Conservation (phyloP, 768 basidiomycete genomes). For the Podaxis rugospora region DNA sequence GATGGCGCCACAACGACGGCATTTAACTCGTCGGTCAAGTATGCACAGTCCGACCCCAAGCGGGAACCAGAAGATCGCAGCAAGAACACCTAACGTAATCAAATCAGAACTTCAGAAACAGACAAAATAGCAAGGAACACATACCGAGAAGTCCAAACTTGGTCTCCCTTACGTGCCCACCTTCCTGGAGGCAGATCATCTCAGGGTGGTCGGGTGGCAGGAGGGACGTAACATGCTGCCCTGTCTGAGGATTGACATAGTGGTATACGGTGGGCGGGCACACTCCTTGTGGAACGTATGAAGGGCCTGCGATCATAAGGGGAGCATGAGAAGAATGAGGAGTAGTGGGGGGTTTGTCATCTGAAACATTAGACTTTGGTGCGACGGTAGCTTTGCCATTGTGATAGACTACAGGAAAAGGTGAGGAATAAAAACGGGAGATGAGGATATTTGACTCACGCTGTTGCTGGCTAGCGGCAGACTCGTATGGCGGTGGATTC, state of each 20-base stretch:
- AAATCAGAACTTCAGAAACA: slow-evolving; percentile 7
- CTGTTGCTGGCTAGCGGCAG: slow-evolving; percentile 2
- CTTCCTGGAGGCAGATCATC: slow-evolving; percentile 81
- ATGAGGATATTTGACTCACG: background rate
- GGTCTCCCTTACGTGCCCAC: slow-evolving; percentile 58
- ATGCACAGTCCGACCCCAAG: slow-evolving; percentile 75
- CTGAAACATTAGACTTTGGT: background rate
- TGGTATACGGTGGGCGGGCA: slow-evolving; percentile 55
- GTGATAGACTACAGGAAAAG: background rate
- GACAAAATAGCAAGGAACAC: slow-evolving; percentile 18
- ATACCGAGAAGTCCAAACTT: slow-evolving; percentile 69
- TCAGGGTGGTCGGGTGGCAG: slow-evolving; percentile 77
- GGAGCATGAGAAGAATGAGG: background rate
- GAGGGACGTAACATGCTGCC: slow-evolving; percentile 53
- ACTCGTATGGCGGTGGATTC: slow-evolving; percentile 16
- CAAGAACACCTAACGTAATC: slow-evolving; percentile 55
- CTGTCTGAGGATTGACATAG: slow-evolving; percentile 61
- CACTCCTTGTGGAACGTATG: slow-evolving; percentile 26
- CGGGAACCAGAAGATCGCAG: slow-evolving; percentile 85
- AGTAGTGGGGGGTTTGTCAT: background rate
- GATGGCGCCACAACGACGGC: slow-evolving; percentile 43
- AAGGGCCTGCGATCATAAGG: slow-evolving; percentile 16
- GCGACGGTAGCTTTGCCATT: background rate
- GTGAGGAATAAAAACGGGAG: background rate
- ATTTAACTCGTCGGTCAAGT: slow-evolving; percentile 67